Evolutionary conservation across 768 basidiomycete species (phyloP).

Genomic region (Harrya chromipes): DNA sequence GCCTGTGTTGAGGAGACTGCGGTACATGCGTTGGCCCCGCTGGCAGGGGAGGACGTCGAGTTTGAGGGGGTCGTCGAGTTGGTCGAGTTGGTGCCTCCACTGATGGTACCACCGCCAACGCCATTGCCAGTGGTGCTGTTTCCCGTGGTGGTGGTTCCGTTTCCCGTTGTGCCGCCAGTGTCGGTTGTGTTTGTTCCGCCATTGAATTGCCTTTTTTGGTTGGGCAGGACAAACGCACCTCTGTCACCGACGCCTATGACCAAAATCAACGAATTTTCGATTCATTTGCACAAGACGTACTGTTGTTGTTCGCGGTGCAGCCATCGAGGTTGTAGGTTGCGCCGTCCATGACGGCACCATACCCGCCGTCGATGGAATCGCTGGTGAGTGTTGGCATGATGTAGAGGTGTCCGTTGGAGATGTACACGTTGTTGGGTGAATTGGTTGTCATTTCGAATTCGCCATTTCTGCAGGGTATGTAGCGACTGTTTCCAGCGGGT

Average conservation of each 20-base stretch:
- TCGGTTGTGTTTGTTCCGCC: background rate
- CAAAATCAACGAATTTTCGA: no score
- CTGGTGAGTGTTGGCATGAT: conserved; percentile 59
- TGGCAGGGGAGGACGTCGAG: conserved; percentile 15
- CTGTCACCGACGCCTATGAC: conserved; percentile 12
- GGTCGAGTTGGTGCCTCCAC: conserved; percentile 20
- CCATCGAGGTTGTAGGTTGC: conserved; percentile 35
- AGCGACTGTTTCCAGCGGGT: background rate
- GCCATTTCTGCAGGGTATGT: conserved; percentile 35
- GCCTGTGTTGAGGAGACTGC: conserved; percentile 37
- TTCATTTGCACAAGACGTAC: background rate
- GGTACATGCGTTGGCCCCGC: conserved; percentile 35
- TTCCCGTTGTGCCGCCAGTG: background rate
- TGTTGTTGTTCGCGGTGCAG: conserved; percentile 26
- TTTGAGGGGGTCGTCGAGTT: conserved; percentile 20
- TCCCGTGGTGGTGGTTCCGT: conserved; percentile 1
- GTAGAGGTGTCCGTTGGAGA: conserved; percentile 50
- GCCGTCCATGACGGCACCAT: conserved; percentile 39
- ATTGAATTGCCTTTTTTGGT: conserved; percentile 27
- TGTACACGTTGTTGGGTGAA: conserved; percentile 38
- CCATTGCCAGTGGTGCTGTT: background rate
- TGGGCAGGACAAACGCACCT: conserved; percentile 22
- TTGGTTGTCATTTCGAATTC: conserved; percentile 57
- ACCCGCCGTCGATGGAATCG: conserved; percentile 40
- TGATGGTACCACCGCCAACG: background rate